Conservation (phyloP, 768 basidiomycete species). For the Hortiboletus campestris region DNA sequence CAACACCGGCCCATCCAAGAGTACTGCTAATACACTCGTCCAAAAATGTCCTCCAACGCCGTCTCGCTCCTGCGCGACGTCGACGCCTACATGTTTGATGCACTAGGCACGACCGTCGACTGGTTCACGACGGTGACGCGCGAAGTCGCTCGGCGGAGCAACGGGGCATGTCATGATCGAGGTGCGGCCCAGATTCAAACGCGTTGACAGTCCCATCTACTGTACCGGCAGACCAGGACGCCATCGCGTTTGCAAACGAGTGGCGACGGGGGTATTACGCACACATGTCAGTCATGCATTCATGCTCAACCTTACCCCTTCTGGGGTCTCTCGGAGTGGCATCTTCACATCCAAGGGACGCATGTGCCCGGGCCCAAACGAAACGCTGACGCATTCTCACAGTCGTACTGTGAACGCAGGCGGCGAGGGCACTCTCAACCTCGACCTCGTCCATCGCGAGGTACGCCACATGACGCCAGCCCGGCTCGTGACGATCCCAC, state of each 20-base stretch:
- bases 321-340: too few species aligned
- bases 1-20: too few species aligned
- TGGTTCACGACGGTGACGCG: conserved; percentile 32
- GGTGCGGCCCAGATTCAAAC: conserved; percentile 3
- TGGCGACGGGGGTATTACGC: conserved; percentile 53
- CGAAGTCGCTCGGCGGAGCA: conserved; percentile 13
- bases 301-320: too few species aligned
- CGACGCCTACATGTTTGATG: conserved; percentile 47
- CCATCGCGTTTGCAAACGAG: conserved; percentile 46
- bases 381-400: neutral
- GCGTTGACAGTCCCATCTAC: too few species aligned
- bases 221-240: conserved; percentile 14
- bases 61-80: conserved; percentile 22
- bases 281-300: conserved; percentile 26
- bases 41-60: conserved; percentile 2
- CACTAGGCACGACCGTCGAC: conserved; percentile 52
- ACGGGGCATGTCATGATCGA: conserved; percentile 6
- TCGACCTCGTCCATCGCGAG: conserved; percentile 57
- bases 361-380: too few species aligned
- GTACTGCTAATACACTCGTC: too few species aligned
- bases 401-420: conserved; percentile 46
- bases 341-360: too few species aligned
- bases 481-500: neutral
- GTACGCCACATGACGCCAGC: conserved; percentile 27
- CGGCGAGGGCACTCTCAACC: conserved; percentile 46